phyloP scores from a whole-genome alignment of 257 asterid species.

The Solanum rostratum region DNA sequence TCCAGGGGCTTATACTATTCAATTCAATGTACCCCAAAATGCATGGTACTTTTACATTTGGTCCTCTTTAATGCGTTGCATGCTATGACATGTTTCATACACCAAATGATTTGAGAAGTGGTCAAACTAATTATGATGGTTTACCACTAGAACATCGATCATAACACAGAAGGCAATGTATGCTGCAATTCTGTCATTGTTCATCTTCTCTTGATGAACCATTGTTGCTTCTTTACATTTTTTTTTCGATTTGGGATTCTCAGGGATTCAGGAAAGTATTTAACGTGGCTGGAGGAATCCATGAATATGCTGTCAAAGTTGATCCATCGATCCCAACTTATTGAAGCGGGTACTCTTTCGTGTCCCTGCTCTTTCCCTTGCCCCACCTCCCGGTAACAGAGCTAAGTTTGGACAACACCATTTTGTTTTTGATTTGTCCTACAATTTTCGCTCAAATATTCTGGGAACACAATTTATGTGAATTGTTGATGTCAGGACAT shows the following conservation, averaged over 20 bases:
- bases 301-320: constrained; percentile 63
- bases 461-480: neutral
- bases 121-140: neutral
- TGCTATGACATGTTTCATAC: neutral
- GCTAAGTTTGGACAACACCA: neutral
- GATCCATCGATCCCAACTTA: constrained; percentile 83
- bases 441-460: neutral
- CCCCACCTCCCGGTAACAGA: neutral
- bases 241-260: neutral
- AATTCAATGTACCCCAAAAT: neutral
- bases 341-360: constrained; percentile 16
- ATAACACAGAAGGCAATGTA: neutral
- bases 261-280: constrained; percentile 83
- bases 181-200: neutral
- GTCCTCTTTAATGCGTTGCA: neutral
- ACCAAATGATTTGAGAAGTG: neutral
- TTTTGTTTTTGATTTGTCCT: neutral
- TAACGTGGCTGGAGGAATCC: constrained; percentile 91
- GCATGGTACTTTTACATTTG: neutral
- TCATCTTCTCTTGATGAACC: neutral
- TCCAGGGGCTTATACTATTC: neutral
- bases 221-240: neutral
- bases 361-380: neutral
- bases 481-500: neutral
- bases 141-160: neutral